phyloP scores from a whole-genome alignment of 306 rosid species.

The Leucaena leucocephala region DNA sequence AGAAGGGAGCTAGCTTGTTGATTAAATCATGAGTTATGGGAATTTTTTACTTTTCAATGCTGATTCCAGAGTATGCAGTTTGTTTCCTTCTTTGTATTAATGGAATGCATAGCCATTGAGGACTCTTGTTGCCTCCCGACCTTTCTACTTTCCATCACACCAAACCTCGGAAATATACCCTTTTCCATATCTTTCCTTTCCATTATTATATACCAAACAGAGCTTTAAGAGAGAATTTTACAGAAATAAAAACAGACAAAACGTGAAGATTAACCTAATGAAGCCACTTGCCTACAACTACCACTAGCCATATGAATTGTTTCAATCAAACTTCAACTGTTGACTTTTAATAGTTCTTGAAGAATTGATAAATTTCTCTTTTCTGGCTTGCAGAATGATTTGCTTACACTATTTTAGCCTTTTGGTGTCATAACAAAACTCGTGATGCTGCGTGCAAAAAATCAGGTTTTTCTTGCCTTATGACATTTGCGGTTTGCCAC shows the following conservation, averaged over 20 bases:
- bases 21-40: too few species aligned
- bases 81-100: too few species aligned
- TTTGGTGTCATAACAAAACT: constrained; percentile 94
- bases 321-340: not conserved
- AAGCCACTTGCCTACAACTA: not conserved
- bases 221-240: not conserved
- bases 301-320: not conserved
- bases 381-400: constrained; percentile 65
- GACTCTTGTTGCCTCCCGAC: not conserved
- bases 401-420: constrained; percentile 89
- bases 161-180: not conserved
- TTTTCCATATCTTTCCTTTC: not conserved
- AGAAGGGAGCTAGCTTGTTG: too few species aligned
- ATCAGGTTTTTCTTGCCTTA: constrained; percentile 61
- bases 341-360: constrained; percentile 10
- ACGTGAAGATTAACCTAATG: not conserved
- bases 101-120: not conserved
- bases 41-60: too few species aligned
- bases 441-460: constrained; percentile 94
- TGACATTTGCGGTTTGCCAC: not conserved
- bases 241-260: not conserved
- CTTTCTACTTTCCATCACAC: not conserved
- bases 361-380: constrained; percentile 15
- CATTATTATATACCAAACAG: not conserved
- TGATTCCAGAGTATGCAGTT: too few species aligned